Base-by-base conservation (phyloP, 2,329 filamentous ascomycete species). In the Botryosphaeria dothidea region DNA sequence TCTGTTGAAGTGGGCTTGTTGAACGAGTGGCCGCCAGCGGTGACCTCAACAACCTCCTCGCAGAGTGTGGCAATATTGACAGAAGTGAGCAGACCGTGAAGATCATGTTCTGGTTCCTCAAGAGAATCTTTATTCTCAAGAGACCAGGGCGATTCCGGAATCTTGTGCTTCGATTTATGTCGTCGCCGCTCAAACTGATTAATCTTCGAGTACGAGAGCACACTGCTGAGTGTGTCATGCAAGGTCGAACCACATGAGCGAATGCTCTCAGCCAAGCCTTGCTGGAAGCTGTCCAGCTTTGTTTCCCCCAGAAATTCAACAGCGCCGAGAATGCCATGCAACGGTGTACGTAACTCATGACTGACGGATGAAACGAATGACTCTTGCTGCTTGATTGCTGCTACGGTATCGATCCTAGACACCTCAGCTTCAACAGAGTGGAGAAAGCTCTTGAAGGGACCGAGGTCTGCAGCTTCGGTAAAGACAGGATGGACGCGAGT, bases 331-430 rank as follows among this genome's bases (percentile, higher is more conserved):
- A 60, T 65, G 31, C 56, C 62, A 38, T 60, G 62, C 29, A 65
- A 36, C 29, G 52, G 65, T 34, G 51, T 52, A 36, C 54, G 57
- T 36, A 57, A 45, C 64, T 81, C 79, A 64, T 81, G 79, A 1
- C 74, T 77, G 41, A 81, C 77, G 8, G 77, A 78, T 21, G 76
- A 75, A 38, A 81, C 74, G 63, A 81, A 79, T 15, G 78, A 56
- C 38, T 57, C 52, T 41, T 65, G 51, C 51, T 57, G 51, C n/a
- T 58, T 57, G 51, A 57, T 49, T 58, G 62, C 51, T 38, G 62
- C 62, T 45, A 65, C 52, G 38, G 62, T 58, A 65, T 65, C 62
- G 29, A 65, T 48, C 13, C 62, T 54, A n/a, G 62, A 65, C 34
- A 65, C 45, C 52, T 65, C 62, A 57, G 62, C 61, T 36, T 64